Evolutionary conservation across 2,329 filamentous ascomycete species (phyloP).

Genomic region (Emydomyces testavorans): DNA sequence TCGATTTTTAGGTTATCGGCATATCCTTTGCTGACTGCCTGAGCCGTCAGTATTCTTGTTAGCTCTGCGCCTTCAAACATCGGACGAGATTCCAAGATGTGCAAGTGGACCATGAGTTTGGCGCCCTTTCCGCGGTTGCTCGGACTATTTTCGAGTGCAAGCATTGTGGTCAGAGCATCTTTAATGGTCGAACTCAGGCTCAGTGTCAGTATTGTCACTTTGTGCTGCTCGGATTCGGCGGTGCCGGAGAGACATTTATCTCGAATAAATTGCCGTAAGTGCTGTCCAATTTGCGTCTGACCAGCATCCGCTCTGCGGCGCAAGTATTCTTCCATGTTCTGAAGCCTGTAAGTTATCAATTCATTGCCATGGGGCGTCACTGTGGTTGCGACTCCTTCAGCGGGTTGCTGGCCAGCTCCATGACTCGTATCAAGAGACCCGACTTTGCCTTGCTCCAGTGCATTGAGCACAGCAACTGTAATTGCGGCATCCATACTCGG

Average conservation of each 20-base stretch:
- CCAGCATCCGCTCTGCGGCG: constrained; percentile 16
- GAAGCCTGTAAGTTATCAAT: constrained; percentile 20
- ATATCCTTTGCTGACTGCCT: constrained; percentile 20
- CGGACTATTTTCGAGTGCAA: constrained; percentile 2
- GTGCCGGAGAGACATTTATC: constrained; percentile 14
- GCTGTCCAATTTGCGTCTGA: constrained; percentile 17
- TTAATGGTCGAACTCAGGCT: constrained; percentile 53
- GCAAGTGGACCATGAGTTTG: constrained; percentile 32
- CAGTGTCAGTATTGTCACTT: constrained; percentile 46
- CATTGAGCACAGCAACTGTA: constrained; percentile 39
- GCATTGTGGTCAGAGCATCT: constrained; percentile 14
- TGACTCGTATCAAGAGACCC: background rate
- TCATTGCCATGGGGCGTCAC: constrained; percentile 3
- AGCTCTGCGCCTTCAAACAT: constrained; percentile 53
- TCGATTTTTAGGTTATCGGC: constrained; percentile 33
- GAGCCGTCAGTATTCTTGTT: constrained; percentile 35
- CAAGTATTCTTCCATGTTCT: constrained; percentile 19
- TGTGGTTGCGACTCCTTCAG: background rate
- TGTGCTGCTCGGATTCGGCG: constrained; percentile 8
- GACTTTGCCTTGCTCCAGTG: constrained; percentile 31
- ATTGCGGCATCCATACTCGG: constrained; percentile 56
- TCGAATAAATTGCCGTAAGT: constrained; percentile 20
- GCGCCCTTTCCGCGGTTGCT: background rate
- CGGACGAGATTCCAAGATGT: constrained; percentile 55
- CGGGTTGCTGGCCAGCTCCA: background rate